These are phyloP conservation scores for Venturiaceae sp. DNA, from an alignment of 2,329 filamentous ascomycete genomes.

Conservation along the genomic window DNA sequence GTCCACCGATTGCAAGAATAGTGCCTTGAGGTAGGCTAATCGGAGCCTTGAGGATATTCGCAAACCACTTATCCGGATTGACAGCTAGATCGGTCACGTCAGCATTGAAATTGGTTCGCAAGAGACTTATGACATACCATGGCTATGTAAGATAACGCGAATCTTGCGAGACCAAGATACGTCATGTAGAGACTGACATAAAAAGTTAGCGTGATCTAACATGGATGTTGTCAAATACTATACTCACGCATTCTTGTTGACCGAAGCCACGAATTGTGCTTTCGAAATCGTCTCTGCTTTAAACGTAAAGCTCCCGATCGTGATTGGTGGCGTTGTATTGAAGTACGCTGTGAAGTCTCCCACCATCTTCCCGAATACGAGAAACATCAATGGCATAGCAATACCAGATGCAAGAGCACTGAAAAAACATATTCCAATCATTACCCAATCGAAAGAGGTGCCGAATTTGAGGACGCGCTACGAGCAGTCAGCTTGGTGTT, in stretches of 20 bases:
- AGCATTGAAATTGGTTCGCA: not conserved
- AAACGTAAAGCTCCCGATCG: not conserved
- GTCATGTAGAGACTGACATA: slow-evolving; percentile 42
- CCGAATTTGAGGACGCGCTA: slow-evolving; percentile 4
- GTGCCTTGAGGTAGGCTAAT: slow-evolving; percentile 16
- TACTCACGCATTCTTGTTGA: slow-evolving; percentile 36
- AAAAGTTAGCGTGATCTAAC: not conserved
- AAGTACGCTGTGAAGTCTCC: slow-evolving; percentile 8
- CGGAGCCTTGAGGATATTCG: slow-evolving; percentile 18
- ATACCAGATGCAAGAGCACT: slow-evolving; percentile 6
- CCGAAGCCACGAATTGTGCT: slow-evolving; percentile 16
- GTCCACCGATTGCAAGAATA: slow-evolving; percentile 18
- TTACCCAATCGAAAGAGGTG: not conserved
- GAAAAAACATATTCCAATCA: slow-evolving; percentile 4
- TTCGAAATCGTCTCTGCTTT: not conserved
- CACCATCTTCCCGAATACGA: slow-evolving; percentile 9
- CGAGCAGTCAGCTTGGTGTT: not conserved
- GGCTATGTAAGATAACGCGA: slow-evolving; percentile 44
- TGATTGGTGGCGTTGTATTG: not conserved
- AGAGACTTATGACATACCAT: slow-evolving; percentile 27
- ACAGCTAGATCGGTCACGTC: slow-evolving; percentile 13
- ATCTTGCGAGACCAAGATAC: slow-evolving; percentile 48
- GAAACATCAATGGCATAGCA: slow-evolving; percentile 9
- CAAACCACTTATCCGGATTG: slow-evolving; percentile 17
- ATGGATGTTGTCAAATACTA: not conserved